Conservation (phyloP, 768 basidiomycete genomes). For the Podaxis mareebaensis region DNA sequence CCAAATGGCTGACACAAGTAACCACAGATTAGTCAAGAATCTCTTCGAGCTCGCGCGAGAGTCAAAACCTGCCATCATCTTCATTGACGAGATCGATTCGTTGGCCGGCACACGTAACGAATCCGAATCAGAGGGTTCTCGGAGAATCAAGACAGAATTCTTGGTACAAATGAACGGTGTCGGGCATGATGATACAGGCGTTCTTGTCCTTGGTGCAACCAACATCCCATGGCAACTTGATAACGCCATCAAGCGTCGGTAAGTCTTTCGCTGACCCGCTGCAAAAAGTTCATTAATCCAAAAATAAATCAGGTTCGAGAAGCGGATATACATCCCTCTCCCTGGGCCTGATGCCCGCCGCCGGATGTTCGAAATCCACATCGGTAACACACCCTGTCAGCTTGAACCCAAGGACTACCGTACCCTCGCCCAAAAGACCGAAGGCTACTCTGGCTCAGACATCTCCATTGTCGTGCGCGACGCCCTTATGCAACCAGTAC, state of each 20-base stretch:
- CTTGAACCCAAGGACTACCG: conserved; percentile 79
- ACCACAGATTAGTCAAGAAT: conserved; percentile 84
- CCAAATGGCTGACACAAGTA: background rate
- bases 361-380: conserved; percentile 96
- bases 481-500: conserved; percentile 97
- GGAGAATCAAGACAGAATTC: conserved; percentile 97
- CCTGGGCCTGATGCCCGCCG: conserved; percentile 90
- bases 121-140: conserved; percentile 95
- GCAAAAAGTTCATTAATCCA: background rate
- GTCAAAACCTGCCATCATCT: conserved; percentile 96
- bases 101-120: conserved; percentile 93
- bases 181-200: conserved; percentile 95
- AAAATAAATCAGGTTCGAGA: conserved; percentile 72
- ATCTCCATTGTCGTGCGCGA: conserved; percentile 94
- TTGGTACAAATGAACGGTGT: conserved; percentile 99
- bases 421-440: conserved; percentile 79
- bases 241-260: conserved; percentile 95
- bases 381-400: conserved; percentile 90
- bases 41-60: conserved; percentile 96
- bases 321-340: conserved; percentile 97
- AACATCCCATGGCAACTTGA: conserved; percentile 99
- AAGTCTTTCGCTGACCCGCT: conserved; percentile 21
- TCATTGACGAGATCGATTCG: conserved; percentile 98
- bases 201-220: conserved; percentile 94
- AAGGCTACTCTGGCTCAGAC: conserved; percentile 95